These are phyloP conservation scores for Gloeophyllum trabeum DNA, from an alignment of 768 basidiomycete genomes.

Conservation along the genomic window DNA sequence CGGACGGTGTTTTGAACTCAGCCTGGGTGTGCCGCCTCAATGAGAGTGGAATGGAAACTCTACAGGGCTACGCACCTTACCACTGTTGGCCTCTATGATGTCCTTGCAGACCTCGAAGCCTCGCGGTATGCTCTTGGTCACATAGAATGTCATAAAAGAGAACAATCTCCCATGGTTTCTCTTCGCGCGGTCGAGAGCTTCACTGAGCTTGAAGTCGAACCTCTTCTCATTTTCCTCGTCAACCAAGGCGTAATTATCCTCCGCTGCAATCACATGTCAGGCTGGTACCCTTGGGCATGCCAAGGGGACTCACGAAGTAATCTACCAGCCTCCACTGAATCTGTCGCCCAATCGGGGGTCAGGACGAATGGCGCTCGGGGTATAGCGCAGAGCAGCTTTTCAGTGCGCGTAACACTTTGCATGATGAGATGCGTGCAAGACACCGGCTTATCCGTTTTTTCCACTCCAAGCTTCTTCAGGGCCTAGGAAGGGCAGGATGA, in stretches of 20 bases:
- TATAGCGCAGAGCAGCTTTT: constrained; percentile 80
- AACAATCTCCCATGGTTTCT: constrained; percentile 44
- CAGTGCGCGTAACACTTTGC: constrained; percentile 62
- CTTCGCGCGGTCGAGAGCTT: constrained; percentile 51
- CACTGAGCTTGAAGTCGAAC: constrained; percentile 50
- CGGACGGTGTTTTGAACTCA: constrained; percentile 37
- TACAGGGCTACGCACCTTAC: constrained; percentile 36
- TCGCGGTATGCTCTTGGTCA: constrained; percentile 54
- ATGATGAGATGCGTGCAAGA: constrained; percentile 79
- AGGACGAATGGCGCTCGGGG: constrained; percentile 52
- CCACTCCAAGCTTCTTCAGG: constrained; percentile 55
- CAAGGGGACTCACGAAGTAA: constrained; percentile 46
- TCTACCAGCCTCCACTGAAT: constrained; percentile 40
- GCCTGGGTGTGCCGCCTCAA: constrained; percentile 19
- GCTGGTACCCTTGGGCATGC: neutral
- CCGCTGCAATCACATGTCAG: constrained; percentile 31
- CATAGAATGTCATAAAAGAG: constrained; percentile 56
- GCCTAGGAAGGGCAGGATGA: constrained; percentile 27
- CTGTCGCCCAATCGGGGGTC: constrained; percentile 55
- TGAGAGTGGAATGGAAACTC: neutral
- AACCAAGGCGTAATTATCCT: constrained; percentile 42
- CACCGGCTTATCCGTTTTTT: constrained; percentile 41
- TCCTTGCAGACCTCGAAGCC: constrained; percentile 54
- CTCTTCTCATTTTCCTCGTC: constrained; percentile 58
- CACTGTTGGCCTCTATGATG: constrained; percentile 61